These are phyloP conservation scores for Gastrodia elata DNA, from an alignment of 106 monocot species.

Conservation along the genomic window DNA sequence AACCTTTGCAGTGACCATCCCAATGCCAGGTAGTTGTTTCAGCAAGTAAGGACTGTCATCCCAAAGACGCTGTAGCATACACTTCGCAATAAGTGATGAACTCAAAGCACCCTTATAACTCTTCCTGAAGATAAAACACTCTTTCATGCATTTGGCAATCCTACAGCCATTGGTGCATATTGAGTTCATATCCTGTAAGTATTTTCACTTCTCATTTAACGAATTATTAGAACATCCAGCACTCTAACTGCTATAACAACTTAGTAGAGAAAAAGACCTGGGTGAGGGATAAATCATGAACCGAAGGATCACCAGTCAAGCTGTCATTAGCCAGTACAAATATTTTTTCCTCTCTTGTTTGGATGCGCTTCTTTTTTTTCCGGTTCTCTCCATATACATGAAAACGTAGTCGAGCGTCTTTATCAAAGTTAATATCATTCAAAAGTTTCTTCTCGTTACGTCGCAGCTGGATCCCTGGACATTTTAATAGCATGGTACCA, in stretches of 20 bases:
- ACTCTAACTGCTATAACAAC: neutral
- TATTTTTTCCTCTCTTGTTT: slow-evolving; percentile 90
- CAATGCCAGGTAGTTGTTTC: slow-evolving; percentile 93
- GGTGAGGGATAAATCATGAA: slow-evolving; percentile 81
- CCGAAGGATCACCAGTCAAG: slow-evolving; percentile 79
- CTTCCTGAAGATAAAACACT: slow-evolving; percentile 81
- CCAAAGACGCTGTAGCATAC: slow-evolving; percentile 82
- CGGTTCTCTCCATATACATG: slow-evolving; percentile 76
- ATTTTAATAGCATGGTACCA: neutral
- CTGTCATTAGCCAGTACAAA: slow-evolving; percentile 86
- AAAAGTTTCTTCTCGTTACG: slow-evolving; percentile 90
- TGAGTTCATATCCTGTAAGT: slow-evolving; percentile 59
- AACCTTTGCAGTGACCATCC: slow-evolving; percentile 99
- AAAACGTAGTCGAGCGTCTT: slow-evolving; percentile 61
- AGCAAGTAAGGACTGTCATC: slow-evolving; percentile 75
- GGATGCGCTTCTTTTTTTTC: slow-evolving; percentile 83
- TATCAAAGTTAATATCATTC: slow-evolving; percentile 86
- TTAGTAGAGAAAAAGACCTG: slow-evolving; percentile 42
- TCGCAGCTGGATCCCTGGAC: slow-evolving; percentile 91
- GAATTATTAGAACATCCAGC: slow-evolving; percentile 4
- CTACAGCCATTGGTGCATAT: slow-evolving; percentile 80
- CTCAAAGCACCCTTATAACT: slow-evolving; percentile 70
- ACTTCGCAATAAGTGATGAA: slow-evolving; percentile 73
- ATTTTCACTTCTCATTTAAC: slow-evolving; percentile 10
- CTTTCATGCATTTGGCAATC: slow-evolving; percentile 94